Evolutionary conservation across 257 asterid genomes (phyloP), one percentile per base, ranked within the genome.

Genomic region (Solanum etuberosum): DNA sequence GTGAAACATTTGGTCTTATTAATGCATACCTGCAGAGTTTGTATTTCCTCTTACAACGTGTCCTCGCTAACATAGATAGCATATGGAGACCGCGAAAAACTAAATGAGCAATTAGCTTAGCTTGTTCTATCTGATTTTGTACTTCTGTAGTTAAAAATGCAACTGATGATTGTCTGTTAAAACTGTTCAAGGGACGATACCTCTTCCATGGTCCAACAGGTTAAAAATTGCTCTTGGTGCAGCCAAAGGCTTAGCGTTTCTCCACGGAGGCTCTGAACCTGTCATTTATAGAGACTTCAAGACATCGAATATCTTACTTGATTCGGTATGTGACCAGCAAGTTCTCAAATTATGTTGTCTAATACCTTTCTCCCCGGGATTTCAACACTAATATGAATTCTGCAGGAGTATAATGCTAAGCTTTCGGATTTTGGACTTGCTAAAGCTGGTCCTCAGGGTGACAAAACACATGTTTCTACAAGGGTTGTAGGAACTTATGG

Each of bases 361-460:
- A 25, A 38, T 65, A 70, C 29, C 23, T 21, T 23, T 32, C 4
- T 32, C 9, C n/a, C 46, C 2, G 23, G 72, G 42, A 27, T 89
- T 40, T 37, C 54, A 25, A 38, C n/a, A 31, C 10, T 63, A 57
- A 80, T 65, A 38, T 46, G n/a, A 38, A 29, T 86, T 84, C 85
- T 86, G 85, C 88, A 96, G 99, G 99, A 95, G 74, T 96, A 96
- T 73, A 96, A 93, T 59, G 97, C 98, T 23, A 96, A 96, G 93
- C 97, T 96, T 84, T 96, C 99, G 2, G 99, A 96, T 90, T 96
- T 96, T 63, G 99, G 99, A 76, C 92, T 96, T 90, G 99, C 99
- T 23, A 96, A 95, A 91, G 99, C 99, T 16, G 99, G 98, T 78
- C 99, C 99, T 81, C 99, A 91, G 87, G 99, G 98, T 67, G 99